These are phyloP conservation scores for Theileria annulata DNA, from an alignment of 169 alveolate species.

Conservation along the genomic window DNA sequence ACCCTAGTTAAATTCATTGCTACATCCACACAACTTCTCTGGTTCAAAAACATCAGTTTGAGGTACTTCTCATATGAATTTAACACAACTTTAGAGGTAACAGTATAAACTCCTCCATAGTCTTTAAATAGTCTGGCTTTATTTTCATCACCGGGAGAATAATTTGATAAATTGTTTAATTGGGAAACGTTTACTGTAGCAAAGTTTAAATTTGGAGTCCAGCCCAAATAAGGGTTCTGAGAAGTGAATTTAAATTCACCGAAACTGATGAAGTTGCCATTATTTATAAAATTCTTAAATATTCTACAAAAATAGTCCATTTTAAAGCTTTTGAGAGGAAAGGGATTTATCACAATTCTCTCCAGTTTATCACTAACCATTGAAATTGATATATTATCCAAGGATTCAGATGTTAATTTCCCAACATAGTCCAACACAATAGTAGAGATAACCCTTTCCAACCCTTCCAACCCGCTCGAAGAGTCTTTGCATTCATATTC, in stretches of 20 bases:
- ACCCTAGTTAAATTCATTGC: constrained; percentile 2
- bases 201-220: constrained; percentile 58
- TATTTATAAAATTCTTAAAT: neutral
- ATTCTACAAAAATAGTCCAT: constrained; percentile 4
- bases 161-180: neutral
- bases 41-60: constrained; percentile 1
- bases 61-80: neutral
- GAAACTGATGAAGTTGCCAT: constrained; percentile 2
- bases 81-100: constrained; percentile 3
- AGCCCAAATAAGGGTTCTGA: constrained; percentile 50
- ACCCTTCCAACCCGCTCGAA: neutral
- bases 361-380: neutral
- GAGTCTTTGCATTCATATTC: neutral
- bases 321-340: neutral
- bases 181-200: constrained; percentile 4
- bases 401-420: neutral
- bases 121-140: neutral
- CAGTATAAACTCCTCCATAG: constrained; percentile 25
- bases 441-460: constrained; percentile 12
- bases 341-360: neutral
- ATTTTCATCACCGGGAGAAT: neutral
- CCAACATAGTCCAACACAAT: neutral
- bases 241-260: constrained; percentile 3
- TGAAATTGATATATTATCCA: constrained; percentile 13
- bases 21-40: neutral